These are phyloP conservation scores for Pseudocercospora macadamiae DNA, from an alignment of 2,329 filamentous ascomycete genomes.

Conservation along the genomic window DNA sequence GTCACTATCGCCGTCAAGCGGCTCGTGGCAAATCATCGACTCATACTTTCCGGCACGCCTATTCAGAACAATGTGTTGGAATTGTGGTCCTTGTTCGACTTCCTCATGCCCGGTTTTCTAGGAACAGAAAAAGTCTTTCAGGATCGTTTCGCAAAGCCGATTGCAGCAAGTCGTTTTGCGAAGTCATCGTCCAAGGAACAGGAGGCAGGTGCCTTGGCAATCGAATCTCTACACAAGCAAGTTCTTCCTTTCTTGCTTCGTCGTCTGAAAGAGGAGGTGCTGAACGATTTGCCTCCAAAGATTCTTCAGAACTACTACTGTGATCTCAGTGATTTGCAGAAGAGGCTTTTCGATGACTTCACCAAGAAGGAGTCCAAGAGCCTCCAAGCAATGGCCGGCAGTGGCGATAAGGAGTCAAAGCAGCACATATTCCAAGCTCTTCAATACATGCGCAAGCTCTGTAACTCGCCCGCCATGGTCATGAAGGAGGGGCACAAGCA, in stretches of 20 bases:
- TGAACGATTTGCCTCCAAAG: conserved; percentile 95
- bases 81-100: conserved; percentile 97
- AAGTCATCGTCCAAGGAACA: conserved; percentile 99
- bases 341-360: conserved; percentile 95
- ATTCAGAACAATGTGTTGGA: conserved; percentile 98
- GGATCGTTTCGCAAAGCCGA: conserved; percentile 92
- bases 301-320: conserved; percentile 99
- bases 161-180: conserved; percentile 89
- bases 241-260: conserved; percentile 94
- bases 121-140: conserved; percentile 96
- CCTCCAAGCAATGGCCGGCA: conserved; percentile 79
- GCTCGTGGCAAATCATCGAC: conserved; percentile 85
- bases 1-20: conserved; percentile 91
- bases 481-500: conserved; percentile 92
- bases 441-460: conserved; percentile 99
- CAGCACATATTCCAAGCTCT: conserved; percentile 98
- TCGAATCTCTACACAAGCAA: conserved; percentile 98
- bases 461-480: conserved; percentile 94
- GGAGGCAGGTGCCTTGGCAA: conserved; percentile 91
- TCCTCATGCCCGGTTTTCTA: conserved; percentile 97
- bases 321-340: conserved; percentile 91
- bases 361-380: conserved; percentile 90
- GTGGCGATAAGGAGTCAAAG: conserved; percentile 88
- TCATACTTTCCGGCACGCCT: conserved; percentile 94
- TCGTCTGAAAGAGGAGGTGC: conserved; percentile 94